Base-by-base conservation (phyloP, 495 filamentous ascomycete species). In the Xylaria castorea region DNA sequence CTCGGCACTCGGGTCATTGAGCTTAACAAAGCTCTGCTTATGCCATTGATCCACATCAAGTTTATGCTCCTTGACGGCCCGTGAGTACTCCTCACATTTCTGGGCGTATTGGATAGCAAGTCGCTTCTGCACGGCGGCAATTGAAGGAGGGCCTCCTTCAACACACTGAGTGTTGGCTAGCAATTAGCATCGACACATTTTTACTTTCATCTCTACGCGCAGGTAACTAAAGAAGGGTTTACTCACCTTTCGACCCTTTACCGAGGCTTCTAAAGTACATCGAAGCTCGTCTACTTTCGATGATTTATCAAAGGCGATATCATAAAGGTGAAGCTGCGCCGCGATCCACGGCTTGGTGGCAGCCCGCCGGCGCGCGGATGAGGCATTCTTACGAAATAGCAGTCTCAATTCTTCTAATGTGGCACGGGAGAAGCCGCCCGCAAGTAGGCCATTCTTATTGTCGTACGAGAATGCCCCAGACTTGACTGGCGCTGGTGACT, bases 281-380 rank as follows among this genome's bases (percentile, higher is more conserved):
- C 46, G 46, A 38, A 67, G 64, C 20, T 67, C 64, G 7, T 16
- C 46, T 0, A 40, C 64, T 18, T 38, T 50, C 0, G 25, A 36
- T 11, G 57, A 62, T 30, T 71, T 74, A 12, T 61, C 32, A 46
- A 73, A 72, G 4, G 72, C 36, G 22, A 76, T 69, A 25, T 70
- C 71, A n/a, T 78, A 76, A 0, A 76, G 48, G 11, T 50, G 51
- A 32, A 78, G 67, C 42, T 78, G 76, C 14, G 76, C 72, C 42
- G 50, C 55, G 20, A 68, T 50, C 76, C 76, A 78, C 32, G 58
- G 46, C 22, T 70, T 74, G 16, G 73, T 73, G 6, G 74, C 64
- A 8, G 32, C 32, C 12, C 27, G 20, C 2, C 32, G 64, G 32
- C 64, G 64, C 20, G 64, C 64, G 3, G 30, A 51, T 16, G 64